Base-by-base conservation (phyloP, 148 eudicot species). In the Rheum nobile region DNA sequence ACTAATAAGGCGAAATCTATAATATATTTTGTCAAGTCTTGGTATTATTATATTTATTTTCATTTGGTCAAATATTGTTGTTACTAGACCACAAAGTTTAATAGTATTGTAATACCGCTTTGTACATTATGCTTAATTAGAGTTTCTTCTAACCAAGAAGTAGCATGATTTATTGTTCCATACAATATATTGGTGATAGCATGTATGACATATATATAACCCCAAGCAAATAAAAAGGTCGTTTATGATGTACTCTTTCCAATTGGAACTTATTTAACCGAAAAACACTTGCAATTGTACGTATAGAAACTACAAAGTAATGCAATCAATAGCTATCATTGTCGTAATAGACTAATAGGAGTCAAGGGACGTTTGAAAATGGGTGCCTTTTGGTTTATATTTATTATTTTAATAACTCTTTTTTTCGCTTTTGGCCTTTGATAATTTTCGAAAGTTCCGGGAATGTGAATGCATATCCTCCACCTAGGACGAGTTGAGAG, bases 301-400 rank as follows among this genome's bases (percentile, higher is more conserved):
- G 29, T 24, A 26, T 29, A 28, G 0, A 54, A 8, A 1, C 3
- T 52, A 35, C 3, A 35, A 35, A 41, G 5, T 41, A 41, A 41
- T 3, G 4, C 8, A 41, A 41, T 41, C 2, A 2, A 41, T 41
- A 41, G 43, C 34, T 59, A 59, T 59, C 67, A 12, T 12, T 24
- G 34, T 59, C 67, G 67, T 31, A 16, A 14, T 14, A 65, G 39
- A 22, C 35, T 31, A 16, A 14, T 14, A 65, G 39, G 41, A 65
- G 22, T 32, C 39, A 65, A 65, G 70, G 39, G 70, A 4, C 70
- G 70, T 65, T 65, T 65, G 70, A 65, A 65, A 65, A 65, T 65
- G 0, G 7, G 37, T 61, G 67, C 37, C 67, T 61, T 61, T 61
- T 61, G 34, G 34, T 22, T 13, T 13, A 61, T 55, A 28, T 13